A percentile compares a stretch with the other conserved stretches of the same genome.
Conservation (phyloP, 2,329 filamentous ascomycete genomes). For the Chaetomium sp. region DNA sequence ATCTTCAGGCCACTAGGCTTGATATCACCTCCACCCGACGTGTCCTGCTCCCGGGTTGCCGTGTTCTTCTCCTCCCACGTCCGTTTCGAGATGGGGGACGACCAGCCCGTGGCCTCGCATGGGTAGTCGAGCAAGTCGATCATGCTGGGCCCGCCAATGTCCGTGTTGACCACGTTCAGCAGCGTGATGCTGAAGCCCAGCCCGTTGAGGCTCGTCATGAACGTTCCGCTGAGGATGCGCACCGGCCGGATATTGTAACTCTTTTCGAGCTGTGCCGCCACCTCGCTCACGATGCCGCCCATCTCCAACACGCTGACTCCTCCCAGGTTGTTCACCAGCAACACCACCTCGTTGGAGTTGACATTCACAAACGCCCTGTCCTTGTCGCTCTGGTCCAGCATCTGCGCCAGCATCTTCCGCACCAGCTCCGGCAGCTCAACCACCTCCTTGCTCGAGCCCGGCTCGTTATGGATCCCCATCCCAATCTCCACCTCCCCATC, state of each 20-base stretch:
- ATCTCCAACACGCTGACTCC: conserved; percentile 73
- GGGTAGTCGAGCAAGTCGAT: conserved; percentile 71
- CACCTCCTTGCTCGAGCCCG: conserved; percentile 56
- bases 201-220: conserved; percentile 78
- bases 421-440: conserved; percentile 59
- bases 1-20: conserved; percentile 54
- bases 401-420: conserved; percentile 67
- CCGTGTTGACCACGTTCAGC: conserved; percentile 63
- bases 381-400: conserved; percentile 65
- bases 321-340: conserved; percentile 76
- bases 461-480: conserved; percentile 79
- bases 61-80: conserved; percentile 64
- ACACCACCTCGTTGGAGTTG: conserved; percentile 63
- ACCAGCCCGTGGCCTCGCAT: conserved; percentile 70
- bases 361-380: conserved; percentile 72
- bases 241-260: conserved; percentile 63
- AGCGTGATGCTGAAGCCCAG: conserved; percentile 74
- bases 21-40: conserved; percentile 38
- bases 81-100: conserved; percentile 60
- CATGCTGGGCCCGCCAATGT: conserved; percentile 63
- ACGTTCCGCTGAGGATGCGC: conserved; percentile 68
- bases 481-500: conserved; percentile 64
- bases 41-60: conserved; percentile 48
- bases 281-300: conserved; percentile 70
- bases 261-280: conserved; percentile 62